These are phyloP conservation scores for Citrus medica DNA, from an alignment of 345 rosid genomes.

Conservation along the genomic window DNA sequence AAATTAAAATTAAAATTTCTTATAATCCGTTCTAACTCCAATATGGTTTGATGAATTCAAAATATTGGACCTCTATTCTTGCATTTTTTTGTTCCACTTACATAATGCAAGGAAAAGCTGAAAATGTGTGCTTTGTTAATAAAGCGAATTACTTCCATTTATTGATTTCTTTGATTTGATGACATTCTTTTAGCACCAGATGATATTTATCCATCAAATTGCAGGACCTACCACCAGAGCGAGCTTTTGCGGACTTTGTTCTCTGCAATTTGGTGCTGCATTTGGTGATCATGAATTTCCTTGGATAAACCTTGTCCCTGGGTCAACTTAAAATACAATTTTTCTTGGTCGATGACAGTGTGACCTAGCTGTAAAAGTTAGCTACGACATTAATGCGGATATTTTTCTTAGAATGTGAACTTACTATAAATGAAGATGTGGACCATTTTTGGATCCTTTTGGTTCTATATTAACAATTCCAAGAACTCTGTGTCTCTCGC, in stretches of 20 bases:
- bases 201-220: neutral
- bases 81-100: neutral
- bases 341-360: neutral
- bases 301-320: conserved; percentile 31
- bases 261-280: conserved; percentile 91
- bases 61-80: neutral
- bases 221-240: conserved; percentile 75
- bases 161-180: conserved; percentile 1
- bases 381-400: neutral
- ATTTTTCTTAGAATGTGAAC: conserved; percentile 3
- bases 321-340: neutral
- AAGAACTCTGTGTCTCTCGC: neutral
- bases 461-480: neutral
- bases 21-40: neutral
- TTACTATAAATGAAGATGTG: neutral
- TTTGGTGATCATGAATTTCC: conserved; percentile 83
- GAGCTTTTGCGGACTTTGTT: conserved; percentile 87
- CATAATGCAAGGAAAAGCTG: neutral
- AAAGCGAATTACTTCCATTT: neutral
- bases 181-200: neutral
- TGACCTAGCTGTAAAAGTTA: neutral
- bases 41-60: neutral
- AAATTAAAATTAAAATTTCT: neutral
- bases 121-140: neutral
- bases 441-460: neutral